phyloP scores from a whole-genome alignment of 257 asterid species.

The Primulina eburnea region DNA sequence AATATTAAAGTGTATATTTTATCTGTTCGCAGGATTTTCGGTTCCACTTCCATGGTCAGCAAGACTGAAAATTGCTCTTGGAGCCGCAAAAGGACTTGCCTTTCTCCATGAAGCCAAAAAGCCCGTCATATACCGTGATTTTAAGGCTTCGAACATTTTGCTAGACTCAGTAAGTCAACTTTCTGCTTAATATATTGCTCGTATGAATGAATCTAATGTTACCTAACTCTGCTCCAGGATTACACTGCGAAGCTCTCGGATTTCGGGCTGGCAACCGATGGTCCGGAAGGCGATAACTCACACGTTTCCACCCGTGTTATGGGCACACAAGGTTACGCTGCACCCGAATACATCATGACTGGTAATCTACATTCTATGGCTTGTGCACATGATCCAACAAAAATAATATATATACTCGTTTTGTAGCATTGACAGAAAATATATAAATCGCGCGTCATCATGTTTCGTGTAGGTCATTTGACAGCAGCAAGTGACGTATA shows the following conservation, averaged over 20 bases:
- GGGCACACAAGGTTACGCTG: background rate
- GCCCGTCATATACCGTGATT: background rate
- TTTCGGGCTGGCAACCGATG: background rate
- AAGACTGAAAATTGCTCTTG: background rate
- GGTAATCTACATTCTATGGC: background rate
- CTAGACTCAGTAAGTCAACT: background rate
- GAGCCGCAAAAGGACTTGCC: background rate
- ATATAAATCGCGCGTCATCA: background rate
- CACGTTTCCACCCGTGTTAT: constrained; percentile 1
- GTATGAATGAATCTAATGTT: too few relatives aligned
- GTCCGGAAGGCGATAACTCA: background rate
- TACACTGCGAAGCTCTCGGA: background rate
- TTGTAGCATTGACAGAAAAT: too few relatives aligned
- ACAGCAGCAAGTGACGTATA: background rate
- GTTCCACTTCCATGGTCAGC: background rate
- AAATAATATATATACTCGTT: too few relatives aligned
- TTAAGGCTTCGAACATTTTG: background rate
- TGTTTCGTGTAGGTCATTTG: background rate
- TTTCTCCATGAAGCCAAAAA: background rate
- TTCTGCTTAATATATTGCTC: background rate
- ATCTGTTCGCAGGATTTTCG: background rate
- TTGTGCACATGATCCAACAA: background rate
- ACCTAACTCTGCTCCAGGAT: background rate
- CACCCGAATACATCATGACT: background rate
- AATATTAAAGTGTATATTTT: too few relatives aligned